phyloP scores from a whole-genome alignment of 208 protist genomes.

The Borovskyia barvae region DNA sequence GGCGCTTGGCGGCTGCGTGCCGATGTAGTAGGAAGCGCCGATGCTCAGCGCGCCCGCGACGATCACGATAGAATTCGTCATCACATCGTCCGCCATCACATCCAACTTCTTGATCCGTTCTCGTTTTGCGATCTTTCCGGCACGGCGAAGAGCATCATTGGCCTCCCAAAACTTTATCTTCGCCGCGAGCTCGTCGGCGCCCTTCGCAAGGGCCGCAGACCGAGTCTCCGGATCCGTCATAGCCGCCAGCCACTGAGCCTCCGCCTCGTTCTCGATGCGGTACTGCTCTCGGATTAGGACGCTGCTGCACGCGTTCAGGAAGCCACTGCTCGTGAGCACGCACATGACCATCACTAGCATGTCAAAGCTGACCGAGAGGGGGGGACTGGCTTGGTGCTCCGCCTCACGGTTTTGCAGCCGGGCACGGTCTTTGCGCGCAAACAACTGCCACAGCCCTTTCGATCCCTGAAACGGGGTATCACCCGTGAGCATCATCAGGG shows the following conservation, averaged over 20 bases:
- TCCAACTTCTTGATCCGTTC: conserved; percentile 21
- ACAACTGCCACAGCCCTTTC: conserved; percentile 16
- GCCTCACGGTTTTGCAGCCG: conserved; percentile 26
- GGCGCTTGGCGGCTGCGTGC: conserved; percentile 40
- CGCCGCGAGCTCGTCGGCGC: conserved; percentile 12
- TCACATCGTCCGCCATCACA: conserved; percentile 34
- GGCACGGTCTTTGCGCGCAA: conserved; percentile 17
- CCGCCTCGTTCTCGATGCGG: conserved; percentile 18
- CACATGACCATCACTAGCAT: conserved; percentile 37
- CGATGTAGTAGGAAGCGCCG: conserved; percentile 17
- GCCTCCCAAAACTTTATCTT: conserved; percentile 29
- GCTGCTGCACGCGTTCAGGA: conserved; percentile 33
- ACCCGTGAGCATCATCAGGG: conserved; percentile 7
- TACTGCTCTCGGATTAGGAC: conserved; percentile 21
- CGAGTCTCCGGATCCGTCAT: conserved; percentile 10
- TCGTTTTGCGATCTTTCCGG: conserved; percentile 19
- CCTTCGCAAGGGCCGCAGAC: conserved; percentile 14
- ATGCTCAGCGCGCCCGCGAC: conserved; percentile 29
- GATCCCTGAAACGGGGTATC: conserved; percentile 5
- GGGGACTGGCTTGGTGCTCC: conserved; percentile 12
- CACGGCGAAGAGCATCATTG: conserved; percentile 26
- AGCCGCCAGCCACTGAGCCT: conserved; percentile 2
- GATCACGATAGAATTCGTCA: conserved; percentile 49
- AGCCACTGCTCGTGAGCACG: conserved; percentile 27
- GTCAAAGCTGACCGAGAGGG: conserved; percentile 44